Evolutionary conservation across 2,329 filamentous ascomycete genomes (phyloP).

Genomic region (Tricladium varicosporioides): DNA sequence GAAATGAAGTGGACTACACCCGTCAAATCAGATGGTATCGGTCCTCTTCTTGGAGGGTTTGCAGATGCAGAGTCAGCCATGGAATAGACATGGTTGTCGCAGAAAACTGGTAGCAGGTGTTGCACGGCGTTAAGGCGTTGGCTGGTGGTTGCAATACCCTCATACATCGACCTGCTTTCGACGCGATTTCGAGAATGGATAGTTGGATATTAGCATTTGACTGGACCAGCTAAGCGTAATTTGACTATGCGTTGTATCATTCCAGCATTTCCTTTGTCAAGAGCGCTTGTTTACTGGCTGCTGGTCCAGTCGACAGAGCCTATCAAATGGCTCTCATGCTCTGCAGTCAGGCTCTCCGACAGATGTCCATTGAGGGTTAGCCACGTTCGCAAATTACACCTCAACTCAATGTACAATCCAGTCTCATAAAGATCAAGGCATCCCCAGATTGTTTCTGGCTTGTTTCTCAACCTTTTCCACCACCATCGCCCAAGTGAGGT

Average conservation of each 20-base stretch:
- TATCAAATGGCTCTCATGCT: slow-evolving; percentile 32
- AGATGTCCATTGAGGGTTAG: slow-evolving; percentile 33
- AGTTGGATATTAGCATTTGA: slow-evolving; percentile 30
- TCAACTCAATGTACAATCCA: slow-evolving; percentile 23
- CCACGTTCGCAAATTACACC: slow-evolving; percentile 34
- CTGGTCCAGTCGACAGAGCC: slow-evolving; percentile 26
- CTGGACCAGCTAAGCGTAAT: slow-evolving; percentile 35
- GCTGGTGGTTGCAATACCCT: slow-evolving; percentile 30
- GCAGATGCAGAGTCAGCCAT: slow-evolving; percentile 32
- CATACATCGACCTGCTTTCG: slow-evolving; percentile 24
- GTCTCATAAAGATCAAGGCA: slow-evolving; percentile 29
- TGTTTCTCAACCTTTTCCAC: slow-evolving; percentile 10
- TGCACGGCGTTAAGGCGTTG: slow-evolving; percentile 32
- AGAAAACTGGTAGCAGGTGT: slow-evolving; percentile 21
- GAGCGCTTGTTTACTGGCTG: slow-evolving; percentile 34
- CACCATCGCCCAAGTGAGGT: slow-evolving; percentile 6
- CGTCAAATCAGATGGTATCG: slow-evolving; percentile 35
- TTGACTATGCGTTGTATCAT: slow-evolving; percentile 36
- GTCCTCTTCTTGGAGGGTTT: slow-evolving; percentile 35
- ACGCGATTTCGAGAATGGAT: slow-evolving; percentile 24
- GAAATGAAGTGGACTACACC: slow-evolving; percentile 27
- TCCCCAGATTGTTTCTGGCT: slow-evolving; percentile 16
- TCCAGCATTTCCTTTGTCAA: slow-evolving; percentile 34
- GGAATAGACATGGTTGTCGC: slow-evolving; percentile 28
- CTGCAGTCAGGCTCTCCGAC: slow-evolving; percentile 32